Conservation (phyloP, 1,284 basidiomycete genomes). For the Boletellus sp. region DNA sequence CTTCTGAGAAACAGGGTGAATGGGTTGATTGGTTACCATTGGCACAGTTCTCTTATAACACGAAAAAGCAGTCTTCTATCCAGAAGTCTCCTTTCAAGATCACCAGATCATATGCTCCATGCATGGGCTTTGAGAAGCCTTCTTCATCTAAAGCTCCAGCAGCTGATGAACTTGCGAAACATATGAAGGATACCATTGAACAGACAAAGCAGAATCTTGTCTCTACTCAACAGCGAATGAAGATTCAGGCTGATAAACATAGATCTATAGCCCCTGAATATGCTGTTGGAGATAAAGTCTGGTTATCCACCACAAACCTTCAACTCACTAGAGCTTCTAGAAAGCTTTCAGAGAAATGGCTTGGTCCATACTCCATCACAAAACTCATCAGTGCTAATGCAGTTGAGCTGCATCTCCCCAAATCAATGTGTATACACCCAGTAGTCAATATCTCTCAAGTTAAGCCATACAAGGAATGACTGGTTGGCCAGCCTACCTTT, state of each 20-base stretch:
- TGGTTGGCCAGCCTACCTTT: neutral
- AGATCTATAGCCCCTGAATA: no score
- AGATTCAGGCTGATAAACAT: no score
- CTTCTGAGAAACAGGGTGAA: neutral
- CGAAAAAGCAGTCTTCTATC: neutral
- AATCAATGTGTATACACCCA: neutral
- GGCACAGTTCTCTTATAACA: neutral
- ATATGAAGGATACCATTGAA: no score
- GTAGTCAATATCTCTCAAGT: neutral
- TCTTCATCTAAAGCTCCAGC: no score
- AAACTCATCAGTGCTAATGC: neutral
- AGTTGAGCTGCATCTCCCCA: neutral
- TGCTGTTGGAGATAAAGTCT: no score
- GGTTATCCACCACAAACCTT: neutral
- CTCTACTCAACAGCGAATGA: no score
- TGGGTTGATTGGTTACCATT: conserved; percentile 23
- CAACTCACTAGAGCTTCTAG: neutral
- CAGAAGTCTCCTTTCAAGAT: neutral
- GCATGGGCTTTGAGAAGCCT: no score
- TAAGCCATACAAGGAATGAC: neutral
- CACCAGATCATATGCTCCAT: no score
- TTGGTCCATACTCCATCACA: neutral
- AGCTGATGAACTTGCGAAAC: no score
- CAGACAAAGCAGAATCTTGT: no score
- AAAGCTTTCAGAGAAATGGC: neutral